These are phyloP conservation scores for Colletotrichum sp. DNA, from an alignment of 2,329 filamentous ascomycete species.

Conservation along the genomic window DNA sequence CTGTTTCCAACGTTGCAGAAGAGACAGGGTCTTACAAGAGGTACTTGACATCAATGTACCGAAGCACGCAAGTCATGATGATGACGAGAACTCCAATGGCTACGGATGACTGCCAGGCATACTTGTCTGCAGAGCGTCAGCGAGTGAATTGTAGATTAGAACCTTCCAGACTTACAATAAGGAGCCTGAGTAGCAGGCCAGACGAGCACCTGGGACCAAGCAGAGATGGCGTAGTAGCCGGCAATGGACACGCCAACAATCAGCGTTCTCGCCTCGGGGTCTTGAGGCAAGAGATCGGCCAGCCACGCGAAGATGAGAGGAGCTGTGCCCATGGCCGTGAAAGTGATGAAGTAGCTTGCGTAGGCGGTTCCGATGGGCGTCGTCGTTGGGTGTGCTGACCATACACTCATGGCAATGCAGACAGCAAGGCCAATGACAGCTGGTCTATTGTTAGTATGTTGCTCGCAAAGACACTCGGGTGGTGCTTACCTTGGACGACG, in stretches of 20 bases:
- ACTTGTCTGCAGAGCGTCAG: slow-evolving; percentile 35
- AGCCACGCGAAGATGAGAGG: slow-evolving; percentile 59
- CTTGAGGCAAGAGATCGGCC: slow-evolving; percentile 51
- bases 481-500: slow-evolving; percentile 42
- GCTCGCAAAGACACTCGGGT: background rate
- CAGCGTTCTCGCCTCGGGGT: slow-evolving; percentile 52
- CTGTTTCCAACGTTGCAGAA: no score
- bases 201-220: slow-evolving; percentile 56
- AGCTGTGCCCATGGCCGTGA: slow-evolving; percentile 52
- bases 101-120: slow-evolving; percentile 53
- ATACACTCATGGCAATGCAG: slow-evolving; percentile 58
- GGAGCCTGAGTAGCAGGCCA: slow-evolving; percentile 58
- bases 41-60: slow-evolving; percentile 48
- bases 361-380: slow-evolving; percentile 53
- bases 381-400: slow-evolving; percentile 49
- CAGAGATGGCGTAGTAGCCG: slow-evolving; percentile 53
- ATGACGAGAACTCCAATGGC: slow-evolving; percentile 49
- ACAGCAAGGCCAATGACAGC: slow-evolving; percentile 50
- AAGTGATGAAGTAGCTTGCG: slow-evolving; percentile 56
- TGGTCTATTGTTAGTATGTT: background rate
- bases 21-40: slow-evolving; percentile 23
- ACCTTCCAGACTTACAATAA: slow-evolving; percentile 39
- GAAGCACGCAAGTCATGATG: slow-evolving; percentile 46
- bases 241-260: slow-evolving; percentile 55
- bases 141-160: background rate